Base-by-base conservation (phyloP, 495 filamentous ascomycete genomes). In the Penicillium simplicissimum region DNA sequence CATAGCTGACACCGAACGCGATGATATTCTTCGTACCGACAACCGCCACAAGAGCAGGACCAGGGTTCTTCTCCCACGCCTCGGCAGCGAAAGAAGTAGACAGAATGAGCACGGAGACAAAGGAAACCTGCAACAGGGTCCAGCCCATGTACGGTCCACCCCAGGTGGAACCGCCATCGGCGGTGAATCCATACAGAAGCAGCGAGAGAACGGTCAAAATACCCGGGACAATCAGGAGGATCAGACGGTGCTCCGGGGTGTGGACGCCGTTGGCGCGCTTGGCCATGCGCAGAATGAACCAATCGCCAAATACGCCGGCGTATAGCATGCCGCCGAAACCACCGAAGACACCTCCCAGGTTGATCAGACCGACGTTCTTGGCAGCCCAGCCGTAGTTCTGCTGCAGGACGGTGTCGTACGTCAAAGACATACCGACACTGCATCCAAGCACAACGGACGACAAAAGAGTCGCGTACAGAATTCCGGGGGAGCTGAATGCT, bases 11-110 rank as follows among this genome's bases (percentile, higher is more conserved):
- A 7, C 67, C 75, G 61, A 79, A 77, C 8, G 72, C 64, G 9
- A 79, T 63, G 23, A 77, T 65, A 35, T 77, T 77, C 64, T 77
- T 78, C 25, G 70, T 71, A 0, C 74, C 76, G 25, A 77, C 72
- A 4, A 79, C 75, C 4, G 72, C 66, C 21, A 75, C 76, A 35
- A 79, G 60, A 3, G 76, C 76, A 3, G 75, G 72, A 4, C 75
- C 75, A 6, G 76, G 76, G 58, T 77, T 75, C 59, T 73, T 73
- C 37, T 76, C 72, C 68, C 69, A 75, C 1, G 69, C 74, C 55
- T 77, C 76, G 3, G 76, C 63, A 0, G 76, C 74, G 37, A 77
- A 79, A 3, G 70, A 68, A 13, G 75, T 76, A 0, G 71, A 64
- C 15, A 68, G 57, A 38, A 79, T 77, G 8, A 79, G 63, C 13